Conservation (phyloP, 345 rosid genomes). For the Lagerstroemia speciosa region DNA sequence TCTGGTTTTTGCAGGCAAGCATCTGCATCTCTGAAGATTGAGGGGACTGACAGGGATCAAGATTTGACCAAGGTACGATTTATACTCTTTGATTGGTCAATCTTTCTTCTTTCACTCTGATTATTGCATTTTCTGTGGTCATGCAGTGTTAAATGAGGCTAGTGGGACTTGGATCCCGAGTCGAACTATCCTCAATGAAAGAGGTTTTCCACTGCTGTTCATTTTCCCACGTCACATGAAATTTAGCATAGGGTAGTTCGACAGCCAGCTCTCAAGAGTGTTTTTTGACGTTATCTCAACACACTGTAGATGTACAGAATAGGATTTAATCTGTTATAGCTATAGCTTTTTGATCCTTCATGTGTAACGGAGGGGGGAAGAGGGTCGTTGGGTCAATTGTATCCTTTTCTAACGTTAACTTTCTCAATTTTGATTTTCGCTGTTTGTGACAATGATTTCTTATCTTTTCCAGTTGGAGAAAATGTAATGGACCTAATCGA, state of each 20-base stretch:
- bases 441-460: background rate
- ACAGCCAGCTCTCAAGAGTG: too few species aligned
- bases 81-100: background rate
- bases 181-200: background rate
- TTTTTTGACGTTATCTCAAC: too few species aligned
- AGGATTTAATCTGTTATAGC: too few species aligned
- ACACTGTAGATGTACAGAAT: too few species aligned
- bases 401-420: background rate
- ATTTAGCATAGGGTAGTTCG: too few species aligned
- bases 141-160: background rate
- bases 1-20: conserved; percentile 41
- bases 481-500: background rate
- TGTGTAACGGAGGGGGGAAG: too few species aligned
- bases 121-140: background rate
- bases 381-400: too few species aligned
- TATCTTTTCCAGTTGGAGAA: too few species aligned
- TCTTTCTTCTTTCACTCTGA: background rate
- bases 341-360: too few species aligned
- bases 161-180: background rate
- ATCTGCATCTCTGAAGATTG: conserved; percentile 29
- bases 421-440: background rate
- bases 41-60: conserved; percentile 37
- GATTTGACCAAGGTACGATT: conserved; percentile 43
- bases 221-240: background rate
- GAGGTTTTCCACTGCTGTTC: background rate